These are phyloP conservation scores for Echria macrotheca DNA, from an alignment of 495 filamentous ascomycete genomes.

Conservation along the genomic window DNA sequence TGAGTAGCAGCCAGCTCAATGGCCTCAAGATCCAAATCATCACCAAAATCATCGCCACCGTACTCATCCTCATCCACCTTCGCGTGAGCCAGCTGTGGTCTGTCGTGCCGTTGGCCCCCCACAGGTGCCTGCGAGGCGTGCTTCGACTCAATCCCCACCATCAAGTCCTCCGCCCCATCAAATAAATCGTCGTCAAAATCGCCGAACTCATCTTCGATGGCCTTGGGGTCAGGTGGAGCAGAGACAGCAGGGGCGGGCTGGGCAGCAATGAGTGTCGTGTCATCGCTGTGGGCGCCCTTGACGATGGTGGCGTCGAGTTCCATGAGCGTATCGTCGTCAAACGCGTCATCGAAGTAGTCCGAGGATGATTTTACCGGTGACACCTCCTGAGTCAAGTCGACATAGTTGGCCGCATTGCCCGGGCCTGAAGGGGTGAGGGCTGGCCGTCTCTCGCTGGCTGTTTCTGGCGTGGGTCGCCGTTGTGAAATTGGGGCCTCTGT, in stretches of 20 bases:
- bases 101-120: background rate
- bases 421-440: conserved; percentile 4
- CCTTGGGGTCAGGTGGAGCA: background rate
- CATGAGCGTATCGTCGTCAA: conserved; percentile 47
- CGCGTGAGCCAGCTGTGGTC: background rate
- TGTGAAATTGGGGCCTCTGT: background rate
- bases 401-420: conserved; percentile 19
- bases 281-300: conserved; percentile 40
- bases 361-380: conserved; percentile 34
- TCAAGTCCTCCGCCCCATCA: conserved; percentile 52
- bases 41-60: conserved; percentile 58
- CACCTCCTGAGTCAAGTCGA: no score
- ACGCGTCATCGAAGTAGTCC: conserved; percentile 45
- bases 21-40: conserved; percentile 64
- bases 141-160: conserved; percentile 44
- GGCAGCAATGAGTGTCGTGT: conserved; percentile 43
- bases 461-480: background rate
- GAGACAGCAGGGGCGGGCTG: background rate
- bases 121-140: conserved; percentile 5
- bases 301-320: conserved; percentile 46
- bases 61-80: conserved; percentile 27
- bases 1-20: conserved; percentile 56
- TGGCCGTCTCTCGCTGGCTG: background rate
- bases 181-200: conserved; percentile 61
- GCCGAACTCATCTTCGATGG: conserved; percentile 36